Conservation (phyloP, 2,329 filamentous ascomycete genomes). For the Fusarium tanahbumbuense region DNA sequence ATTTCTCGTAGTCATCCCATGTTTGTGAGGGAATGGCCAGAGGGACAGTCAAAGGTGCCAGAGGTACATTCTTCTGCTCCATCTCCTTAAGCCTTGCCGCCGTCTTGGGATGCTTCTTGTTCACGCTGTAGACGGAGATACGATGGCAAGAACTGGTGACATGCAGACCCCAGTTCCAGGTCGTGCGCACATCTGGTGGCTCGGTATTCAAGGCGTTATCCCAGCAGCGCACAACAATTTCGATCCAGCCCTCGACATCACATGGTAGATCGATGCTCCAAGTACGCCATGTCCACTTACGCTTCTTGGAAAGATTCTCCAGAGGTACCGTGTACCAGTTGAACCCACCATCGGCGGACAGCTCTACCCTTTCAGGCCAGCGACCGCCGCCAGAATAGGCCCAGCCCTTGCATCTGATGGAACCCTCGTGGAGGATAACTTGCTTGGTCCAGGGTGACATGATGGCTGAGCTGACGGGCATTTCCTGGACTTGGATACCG, state of each 20-base stretch:
- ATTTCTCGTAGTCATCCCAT: conserved; percentile 60
- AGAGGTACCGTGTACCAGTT: conserved; percentile 72
- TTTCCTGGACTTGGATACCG: conserved; percentile 76
- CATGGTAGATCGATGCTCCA: conserved; percentile 74
- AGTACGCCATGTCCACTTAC: conserved; percentile 71
- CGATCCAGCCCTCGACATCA: conserved; percentile 70
- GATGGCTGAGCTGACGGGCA: conserved; percentile 76
- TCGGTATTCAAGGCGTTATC: conserved; percentile 72
- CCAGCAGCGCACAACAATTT: conserved; percentile 69
- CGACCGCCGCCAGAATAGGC: conserved; percentile 68
- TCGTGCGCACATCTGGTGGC: conserved; percentile 63
- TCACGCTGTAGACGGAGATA: conserved; percentile 72
- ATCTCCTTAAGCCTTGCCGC: conserved; percentile 64
- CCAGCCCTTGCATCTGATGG: conserved; percentile 68
- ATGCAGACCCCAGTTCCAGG: conserved; percentile 75
- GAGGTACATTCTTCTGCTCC: conserved; percentile 58
- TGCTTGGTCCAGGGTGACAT: conserved; percentile 72
- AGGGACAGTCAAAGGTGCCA: conserved; percentile 66
- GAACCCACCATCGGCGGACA: conserved; percentile 71
- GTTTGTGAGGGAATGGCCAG: conserved; percentile 61
- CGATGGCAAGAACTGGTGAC: conserved; percentile 72
- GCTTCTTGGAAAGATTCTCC: conserved; percentile 71
- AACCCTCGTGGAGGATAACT: conserved; percentile 70
- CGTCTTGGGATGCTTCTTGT: conserved; percentile 55
- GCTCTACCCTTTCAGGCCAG: conserved; percentile 72